Base-by-base conservation (phyloP, 371 early-diverging fungal species). In the Mucor irregularis region DNA sequence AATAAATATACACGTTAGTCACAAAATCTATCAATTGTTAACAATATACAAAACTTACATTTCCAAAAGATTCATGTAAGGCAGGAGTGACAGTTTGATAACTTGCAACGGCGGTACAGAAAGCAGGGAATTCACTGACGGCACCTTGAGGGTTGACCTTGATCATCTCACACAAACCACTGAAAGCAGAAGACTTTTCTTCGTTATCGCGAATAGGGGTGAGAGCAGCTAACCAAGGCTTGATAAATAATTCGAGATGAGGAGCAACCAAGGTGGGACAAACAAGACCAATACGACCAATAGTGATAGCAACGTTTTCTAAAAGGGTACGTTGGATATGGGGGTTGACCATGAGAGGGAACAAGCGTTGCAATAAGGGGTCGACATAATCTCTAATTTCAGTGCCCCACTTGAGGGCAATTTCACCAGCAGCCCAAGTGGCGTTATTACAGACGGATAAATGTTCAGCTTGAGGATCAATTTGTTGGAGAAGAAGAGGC, bases 241-340 rank as follows among this genome's bases (percentile, higher is more conserved):
- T 78, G 10, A 84, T 82, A 66, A 94, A 93, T 17, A 71, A 61
- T 51, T 85, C 86, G 26, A 93, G 80, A 51, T 90, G 87, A 45
- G 88, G 89, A 49, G 93, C 89, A 22, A 96, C 89, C 19, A 85
- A 48, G 19, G 75, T 72, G n/a, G 98, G 93, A 68, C 84, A 87
- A 3, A 90, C 90, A 16, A 87, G 65, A 14, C 96, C 97, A 25
- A 98, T 67, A 35, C 98, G 89, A 19, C 97, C 97, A 44, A 96
- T 84, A 19, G 96, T 91, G 59, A 98, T 95, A 19, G 96, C 97
- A 1, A 92, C 90, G 71, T 98, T 98, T 68, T 98, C 97, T 39
- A 83, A 74, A 29, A 97, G 65, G 10, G 93, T 88, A 42, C 86
- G 79, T 31, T 88, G 82, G 16, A 85, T 81, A 43, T 78, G 64